Base-by-base conservation (phyloP, 2,329 filamentous ascomycete species). In the Elsinoe fawcettii region DNA sequence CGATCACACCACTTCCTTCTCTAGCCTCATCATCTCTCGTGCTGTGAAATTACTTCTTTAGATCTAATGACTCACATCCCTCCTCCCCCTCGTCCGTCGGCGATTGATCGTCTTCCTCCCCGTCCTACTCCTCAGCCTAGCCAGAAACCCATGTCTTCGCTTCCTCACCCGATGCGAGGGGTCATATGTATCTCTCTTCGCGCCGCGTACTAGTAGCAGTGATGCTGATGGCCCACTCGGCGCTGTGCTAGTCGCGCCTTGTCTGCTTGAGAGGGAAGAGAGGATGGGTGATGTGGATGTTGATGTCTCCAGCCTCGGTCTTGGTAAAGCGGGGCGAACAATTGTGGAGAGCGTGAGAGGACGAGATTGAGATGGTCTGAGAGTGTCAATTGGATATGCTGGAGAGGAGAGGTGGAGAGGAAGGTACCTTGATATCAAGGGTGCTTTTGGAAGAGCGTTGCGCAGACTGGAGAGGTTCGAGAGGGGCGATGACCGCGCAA, bases 151-250 rank as follows among this genome's bases (percentile, higher is more conserved):
- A 70, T 82, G 79, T 63, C 82, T 74, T 61, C 82, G 74, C 71
- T 85, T 85, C 66, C 83, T 74, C 41, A 83, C 79, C 44, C 77
- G 66, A 61, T 83, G 79, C 53, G 77, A 82, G 8, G 81, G 81
- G 57, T 80, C 79, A 65, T 76, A 84, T 41, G 82, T 85, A 58
- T 77, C 70, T 61, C 82, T 74, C 25, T 75, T 76, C 2, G 72
- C 74, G 62, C 72, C 73, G 39, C 75, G 70, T 20, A 76, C 70
- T 63, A 77, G 74, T 22, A 69, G 65, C 34, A 67, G 53, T 5
- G 27, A 11, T 37, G 39, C 51, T 20, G 32, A 23, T 9, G 47
- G 30, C 32, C 22, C 20, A 23, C 12, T 18, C 23, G 56, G 16
- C 16, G 56, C 12, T 30, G 46, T 30, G 25, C 23, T 12, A n/a